Percentiles rank a stretch among this genome's conserved stretches.
phyloP scores from a whole-genome alignment of 2,329 filamentous ascomycete genomes.

The Penicillium sp. region DNA sequence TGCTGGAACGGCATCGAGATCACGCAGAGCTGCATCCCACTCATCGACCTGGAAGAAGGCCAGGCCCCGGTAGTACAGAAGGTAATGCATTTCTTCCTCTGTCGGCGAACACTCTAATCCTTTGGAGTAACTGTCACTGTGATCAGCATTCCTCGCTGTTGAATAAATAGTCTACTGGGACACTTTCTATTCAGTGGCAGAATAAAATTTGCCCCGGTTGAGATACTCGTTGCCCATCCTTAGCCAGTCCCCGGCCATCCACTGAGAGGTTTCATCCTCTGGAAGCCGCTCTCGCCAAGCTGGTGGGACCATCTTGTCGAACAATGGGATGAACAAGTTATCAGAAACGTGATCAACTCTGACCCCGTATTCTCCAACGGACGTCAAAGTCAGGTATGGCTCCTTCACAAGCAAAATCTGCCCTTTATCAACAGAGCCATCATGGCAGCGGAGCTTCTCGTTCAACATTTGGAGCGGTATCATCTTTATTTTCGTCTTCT shows the following conservation, averaged over 20 bases:
- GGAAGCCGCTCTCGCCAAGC: conserved; percentile 32
- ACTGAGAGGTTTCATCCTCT: neutral
- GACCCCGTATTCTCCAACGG: conserved; percentile 45
- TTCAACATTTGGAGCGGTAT: conserved; percentile 19
- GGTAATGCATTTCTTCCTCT: conserved; percentile 36
- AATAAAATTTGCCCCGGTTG: neutral
- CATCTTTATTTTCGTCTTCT: conserved; percentile 42
- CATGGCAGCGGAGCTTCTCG: neutral
- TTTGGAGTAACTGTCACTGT: conserved; percentile 38
- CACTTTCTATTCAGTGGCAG: neutral
- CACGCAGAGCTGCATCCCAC: conserved; percentile 37
- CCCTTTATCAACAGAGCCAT: conserved; percentile 7
- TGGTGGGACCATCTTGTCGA: conserved; percentile 43
- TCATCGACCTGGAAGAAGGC: conserved; percentile 30
- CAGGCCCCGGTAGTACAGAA: conserved; percentile 38
- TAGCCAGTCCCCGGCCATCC: neutral
- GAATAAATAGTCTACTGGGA: neutral
- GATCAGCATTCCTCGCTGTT: neutral
- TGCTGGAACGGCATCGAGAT: conserved; percentile 25
- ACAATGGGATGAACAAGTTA: conserved; percentile 39
- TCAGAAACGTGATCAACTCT: conserved; percentile 58
- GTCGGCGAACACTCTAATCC: conserved; percentile 39
- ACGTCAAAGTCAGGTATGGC: conserved; percentile 51
- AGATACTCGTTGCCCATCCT: neutral
- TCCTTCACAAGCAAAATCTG: conserved; percentile 53